A percentile compares a stretch with the other conserved stretches of the same genome.
Conservation (phyloP, 2,329 filamentous ascomycete species). For the Penicillium sp. region DNA sequence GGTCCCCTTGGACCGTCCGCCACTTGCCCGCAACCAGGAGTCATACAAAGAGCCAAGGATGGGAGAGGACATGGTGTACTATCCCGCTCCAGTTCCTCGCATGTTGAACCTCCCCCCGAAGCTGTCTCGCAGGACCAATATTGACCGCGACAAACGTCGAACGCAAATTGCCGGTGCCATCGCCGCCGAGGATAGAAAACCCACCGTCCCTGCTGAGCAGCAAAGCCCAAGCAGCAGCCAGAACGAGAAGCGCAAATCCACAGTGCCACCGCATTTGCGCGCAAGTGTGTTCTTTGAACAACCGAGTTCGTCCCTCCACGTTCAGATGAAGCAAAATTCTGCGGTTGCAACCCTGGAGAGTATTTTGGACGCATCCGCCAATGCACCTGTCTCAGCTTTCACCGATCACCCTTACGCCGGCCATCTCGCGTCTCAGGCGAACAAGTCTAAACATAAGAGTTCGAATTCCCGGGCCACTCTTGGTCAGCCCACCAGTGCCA, state of each 20-base stretch:
- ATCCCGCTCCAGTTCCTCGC: slow-evolving; percentile 89
- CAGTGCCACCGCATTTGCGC: slow-evolving; percentile 78
- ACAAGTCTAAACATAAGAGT: slow-evolving; percentile 45
- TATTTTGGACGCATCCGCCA: slow-evolving; percentile 85
- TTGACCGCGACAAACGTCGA: slow-evolving; percentile 67
- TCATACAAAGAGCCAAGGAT: slow-evolving; percentile 50
- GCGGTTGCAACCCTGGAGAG: slow-evolving; percentile 86
- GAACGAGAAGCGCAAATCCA: slow-evolving; percentile 43
- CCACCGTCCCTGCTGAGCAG: slow-evolving; percentile 41
- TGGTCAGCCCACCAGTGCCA: slow-evolving; percentile 17
- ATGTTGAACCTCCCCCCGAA: slow-evolving; percentile 92
- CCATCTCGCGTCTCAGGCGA: slow-evolving; percentile 72
- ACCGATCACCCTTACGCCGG: slow-evolving; percentile 85
- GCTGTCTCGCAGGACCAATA: slow-evolving; percentile 71
- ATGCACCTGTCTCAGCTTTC: slow-evolving; percentile 86
- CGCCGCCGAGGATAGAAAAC: slow-evolving; percentile 55
- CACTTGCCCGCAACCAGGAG: slow-evolving; percentile 41
- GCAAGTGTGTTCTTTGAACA: slow-evolving; percentile 90
- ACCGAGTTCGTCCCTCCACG: slow-evolving; percentile 58
- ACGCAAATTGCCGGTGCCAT: slow-evolving; percentile 72
- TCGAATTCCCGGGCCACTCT: slow-evolving; percentile 34
- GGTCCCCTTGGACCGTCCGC: slow-evolving; percentile 41
- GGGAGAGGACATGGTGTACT: slow-evolving; percentile 84
- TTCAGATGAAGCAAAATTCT: slow-evolving; percentile 69
- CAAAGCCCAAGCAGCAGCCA: slow-evolving; percentile 16